A percentile compares a stretch with the other conserved stretches of the same genome.
Evolutionary conservation across 306 rosid species (phyloP).

Genomic region (Quercus aquifolioides): DNA sequence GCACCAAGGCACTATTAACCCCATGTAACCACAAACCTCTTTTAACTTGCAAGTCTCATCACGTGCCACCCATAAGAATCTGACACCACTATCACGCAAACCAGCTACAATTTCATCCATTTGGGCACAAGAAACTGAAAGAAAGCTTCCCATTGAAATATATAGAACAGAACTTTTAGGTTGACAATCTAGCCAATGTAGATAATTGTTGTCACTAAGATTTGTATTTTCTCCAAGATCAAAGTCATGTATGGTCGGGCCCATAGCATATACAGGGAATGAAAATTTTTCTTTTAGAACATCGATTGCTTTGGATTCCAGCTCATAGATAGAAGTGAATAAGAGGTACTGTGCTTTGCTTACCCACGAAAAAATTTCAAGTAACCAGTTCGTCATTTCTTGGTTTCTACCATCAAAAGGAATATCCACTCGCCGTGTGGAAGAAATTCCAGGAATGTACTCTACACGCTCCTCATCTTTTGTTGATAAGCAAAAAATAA

Average conservation of each 20-base stretch:
- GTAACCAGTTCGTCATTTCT: slow-evolving; percentile 13
- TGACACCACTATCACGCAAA: background rate
- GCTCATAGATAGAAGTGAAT: slow-evolving; percentile 40
- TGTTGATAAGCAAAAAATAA: too few relatives aligned
- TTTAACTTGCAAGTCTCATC: background rate
- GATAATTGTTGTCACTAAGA: slow-evolving; percentile 10
- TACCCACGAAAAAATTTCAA: slow-evolving; percentile 28
- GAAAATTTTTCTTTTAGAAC: slow-evolving; percentile 26
- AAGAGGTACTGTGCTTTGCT: slow-evolving; percentile 40
- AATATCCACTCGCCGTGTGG: slow-evolving; percentile 31
- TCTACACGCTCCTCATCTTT: slow-evolving; percentile 27
- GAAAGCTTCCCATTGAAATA: background rate
- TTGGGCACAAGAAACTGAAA: background rate
- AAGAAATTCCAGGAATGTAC: slow-evolving; percentile 36
- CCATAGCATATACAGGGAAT: slow-evolving; percentile 43
- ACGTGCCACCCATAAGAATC: background rate
- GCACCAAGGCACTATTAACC: background rate
- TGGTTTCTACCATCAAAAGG: slow-evolving; percentile 22
- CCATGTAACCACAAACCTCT: background rate
- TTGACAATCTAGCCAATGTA: slow-evolving; percentile 43
- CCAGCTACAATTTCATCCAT: background rate
- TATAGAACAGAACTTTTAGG: background rate
- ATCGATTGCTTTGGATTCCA: slow-evolving; percentile 38
- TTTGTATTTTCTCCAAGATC: slow-evolving; percentile 5
- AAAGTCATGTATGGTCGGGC: slow-evolving; percentile 51